A percentile compares a stretch with the other conserved stretches of the same genome.
Evolutionary conservation across 2,329 filamentous ascomycete species (phyloP).

Genomic region (Elsinoe perseae): DNA sequence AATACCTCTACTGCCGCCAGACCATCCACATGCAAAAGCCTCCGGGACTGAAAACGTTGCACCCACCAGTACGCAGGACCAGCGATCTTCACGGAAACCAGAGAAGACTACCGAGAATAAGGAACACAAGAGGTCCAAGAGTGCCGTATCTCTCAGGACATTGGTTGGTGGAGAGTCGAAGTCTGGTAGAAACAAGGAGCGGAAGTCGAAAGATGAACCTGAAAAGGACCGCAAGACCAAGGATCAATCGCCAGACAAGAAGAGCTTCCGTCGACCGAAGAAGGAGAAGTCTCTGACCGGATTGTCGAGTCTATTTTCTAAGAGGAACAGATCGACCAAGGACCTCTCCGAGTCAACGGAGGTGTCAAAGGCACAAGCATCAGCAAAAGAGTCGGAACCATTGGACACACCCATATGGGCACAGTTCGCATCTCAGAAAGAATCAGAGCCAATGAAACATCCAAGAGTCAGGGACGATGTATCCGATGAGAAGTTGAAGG

Average conservation of each 20-base stretch:
- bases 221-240: constrained; percentile 24
- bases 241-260: constrained; percentile 30
- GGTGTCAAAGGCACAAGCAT: constrained; percentile 65
- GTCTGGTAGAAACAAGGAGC: constrained; percentile 15
- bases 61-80: constrained; percentile 21
- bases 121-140: constrained; percentile 47
- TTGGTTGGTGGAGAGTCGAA: constrained; percentile 39
- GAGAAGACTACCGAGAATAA: constrained; percentile 14
- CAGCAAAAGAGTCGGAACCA: constrained; percentile 26
- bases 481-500: constrained; percentile 38
- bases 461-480: constrained; percentile 23
- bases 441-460: constrained; percentile 14
- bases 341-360: constrained; percentile 57
- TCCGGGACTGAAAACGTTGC: background rate
- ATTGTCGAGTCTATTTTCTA: constrained; percentile 66
- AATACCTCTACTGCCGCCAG: constrained; percentile 41
- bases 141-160: constrained; percentile 46
- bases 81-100: constrained; percentile 21
- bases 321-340: constrained; percentile 61
- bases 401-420: constrained; percentile 68
- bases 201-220: constrained; percentile 27
- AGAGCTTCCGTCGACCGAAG: constrained; percentile 34
- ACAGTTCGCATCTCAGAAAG: constrained; percentile 52
- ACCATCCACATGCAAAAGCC: constrained; percentile 40
- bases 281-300: constrained; percentile 81